Evolutionary conservation across 352 stramenopile species (phyloP).

Genomic region (Pythium aquatile): DNA sequence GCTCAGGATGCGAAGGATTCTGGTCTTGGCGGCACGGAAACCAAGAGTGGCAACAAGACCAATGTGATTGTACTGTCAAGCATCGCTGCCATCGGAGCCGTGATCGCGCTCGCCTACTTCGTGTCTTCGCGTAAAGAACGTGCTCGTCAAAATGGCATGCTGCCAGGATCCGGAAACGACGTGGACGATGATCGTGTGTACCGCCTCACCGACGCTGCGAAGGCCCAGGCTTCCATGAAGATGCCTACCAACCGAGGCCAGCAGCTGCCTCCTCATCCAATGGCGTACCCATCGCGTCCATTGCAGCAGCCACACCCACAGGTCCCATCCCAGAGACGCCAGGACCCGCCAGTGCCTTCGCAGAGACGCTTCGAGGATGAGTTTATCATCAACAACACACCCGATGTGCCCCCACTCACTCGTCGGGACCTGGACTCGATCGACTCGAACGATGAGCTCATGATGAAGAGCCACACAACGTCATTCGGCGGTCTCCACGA

Average conservation of each 20-base stretch:
- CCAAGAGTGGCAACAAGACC: conserved; percentile 6
- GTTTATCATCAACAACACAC: background rate
- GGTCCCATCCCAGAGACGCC: background rate
- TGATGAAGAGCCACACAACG: conserved; percentile 12
- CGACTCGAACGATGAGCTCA: background rate
- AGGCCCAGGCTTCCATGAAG: conserved; percentile 1
- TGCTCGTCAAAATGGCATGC: background rate
- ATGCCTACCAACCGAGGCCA: background rate
- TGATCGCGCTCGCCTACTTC: conserved; percentile 19
- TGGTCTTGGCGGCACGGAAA: background rate
- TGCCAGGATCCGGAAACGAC: background rate
- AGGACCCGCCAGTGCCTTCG: no score
- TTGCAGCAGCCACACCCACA: background rate
- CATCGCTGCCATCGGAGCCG: conserved; percentile 12
- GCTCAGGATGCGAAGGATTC: background rate
- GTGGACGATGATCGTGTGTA: conserved; percentile 8
- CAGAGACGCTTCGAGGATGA: no score
- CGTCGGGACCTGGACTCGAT: background rate
- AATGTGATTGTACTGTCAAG: conserved; percentile 16
- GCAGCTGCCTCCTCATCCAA: background rate
- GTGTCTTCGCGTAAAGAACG: conserved; percentile 3
- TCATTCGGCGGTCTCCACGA: conserved; percentile 17
- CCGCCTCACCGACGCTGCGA: conserved; percentile 15
- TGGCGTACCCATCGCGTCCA: background rate
- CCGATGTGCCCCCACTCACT: background rate